Evolutionary conservation across 2,329 filamentous ascomycete genomes (phyloP), one percentile per base, ranked within the genome.

Genomic region (Sporothrix sp.): DNA sequence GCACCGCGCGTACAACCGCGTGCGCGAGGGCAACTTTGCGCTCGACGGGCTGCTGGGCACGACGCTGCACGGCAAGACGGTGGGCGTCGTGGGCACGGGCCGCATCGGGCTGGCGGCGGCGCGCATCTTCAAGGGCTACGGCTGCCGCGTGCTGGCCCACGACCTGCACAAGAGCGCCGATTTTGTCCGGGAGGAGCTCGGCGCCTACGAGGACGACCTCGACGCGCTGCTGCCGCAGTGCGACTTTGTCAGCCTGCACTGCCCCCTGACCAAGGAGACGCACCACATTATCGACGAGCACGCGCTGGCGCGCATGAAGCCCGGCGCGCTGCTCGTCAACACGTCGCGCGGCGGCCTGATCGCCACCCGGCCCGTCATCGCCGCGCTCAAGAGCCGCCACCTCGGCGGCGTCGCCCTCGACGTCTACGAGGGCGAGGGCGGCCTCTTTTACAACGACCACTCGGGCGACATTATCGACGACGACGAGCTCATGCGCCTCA

Each of bases 291-390:
- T 85, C 61, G 77, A 81, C 59, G 67, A 67, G 14, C 58, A 67
- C 4, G 71, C 75, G 7, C 64, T 85, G 21, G 59, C 62, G 4
- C 60, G 67, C 55, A 80, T 84, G 71, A 82, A 83, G 63, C 61
- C 64, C 7, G 78, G 74, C 1, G 79, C 75, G 0, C 68, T 84
- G 63, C 65, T 86, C 28, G 71, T 86, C 56, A 84, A 86, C 64
- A 86, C 82, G 0, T 84, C 81, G 3, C 76, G 83, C 2, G 83
- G 82, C 18, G 80, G 75, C 2, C 66, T 86, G 48, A 70, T 86
- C 53, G 69, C 84, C 59, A 82, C 79, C 0, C 65, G 66, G 27
- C 75, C 79, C 10, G 73, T 82, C 51, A 77, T 84, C 50, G 65
- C 71, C 20, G 76, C 78, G 11, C 71, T 85, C 53, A 84, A 85